These are phyloP conservation scores for Pseudogymnoascus sp. DNA, from an alignment of 2,329 filamentous ascomycete species.

Conservation along the genomic window DNA sequence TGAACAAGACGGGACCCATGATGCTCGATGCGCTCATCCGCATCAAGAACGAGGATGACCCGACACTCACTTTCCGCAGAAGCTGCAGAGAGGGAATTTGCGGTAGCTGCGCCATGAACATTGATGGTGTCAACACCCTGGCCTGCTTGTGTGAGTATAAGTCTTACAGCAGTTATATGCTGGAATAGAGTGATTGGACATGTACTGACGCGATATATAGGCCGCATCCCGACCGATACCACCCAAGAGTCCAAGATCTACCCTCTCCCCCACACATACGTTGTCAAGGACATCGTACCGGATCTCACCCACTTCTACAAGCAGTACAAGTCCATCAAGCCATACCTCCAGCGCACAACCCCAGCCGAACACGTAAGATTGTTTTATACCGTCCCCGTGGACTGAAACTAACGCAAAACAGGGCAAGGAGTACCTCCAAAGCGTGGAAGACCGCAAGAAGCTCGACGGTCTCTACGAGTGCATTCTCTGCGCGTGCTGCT, in stretches of 20 bases:
- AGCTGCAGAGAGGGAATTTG: constrained; percentile 98
- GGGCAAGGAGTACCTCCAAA: constrained; percentile 90
- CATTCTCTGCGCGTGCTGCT: constrained; percentile 98
- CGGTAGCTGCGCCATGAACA: constrained; percentile 99
- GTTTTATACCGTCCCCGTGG: neutral
- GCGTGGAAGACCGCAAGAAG: constrained; percentile 87
- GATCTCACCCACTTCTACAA: constrained; percentile 99
- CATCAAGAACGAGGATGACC: constrained; percentile 98
- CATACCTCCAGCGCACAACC: constrained; percentile 88
- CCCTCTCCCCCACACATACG: constrained; percentile 95
- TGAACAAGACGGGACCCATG: constrained; percentile 99
- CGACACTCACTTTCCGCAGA: constrained; percentile 89
- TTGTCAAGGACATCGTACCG: constrained; percentile 97
- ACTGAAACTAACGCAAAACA: constrained; percentile 31
- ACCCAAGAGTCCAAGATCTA: constrained; percentile 85
- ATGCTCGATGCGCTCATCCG: constrained; percentile 92
- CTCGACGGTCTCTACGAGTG: constrained; percentile 98
- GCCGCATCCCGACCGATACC: constrained; percentile 84
- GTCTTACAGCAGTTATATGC: neutral
- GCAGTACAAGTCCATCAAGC: constrained; percentile 99
- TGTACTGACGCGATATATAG: constrained; percentile 41
- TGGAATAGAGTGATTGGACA: neutral
- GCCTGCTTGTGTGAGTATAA: constrained; percentile 82
- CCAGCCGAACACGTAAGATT: constrained; percentile 69
- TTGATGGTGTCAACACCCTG: constrained; percentile 95